A percentile compares a stretch with the other conserved stretches of the same genome.
These are phyloP conservation scores for Dactylellina sp. DNA, from an alignment of 2,329 filamentous ascomycete genomes.

Conservation along the genomic window DNA sequence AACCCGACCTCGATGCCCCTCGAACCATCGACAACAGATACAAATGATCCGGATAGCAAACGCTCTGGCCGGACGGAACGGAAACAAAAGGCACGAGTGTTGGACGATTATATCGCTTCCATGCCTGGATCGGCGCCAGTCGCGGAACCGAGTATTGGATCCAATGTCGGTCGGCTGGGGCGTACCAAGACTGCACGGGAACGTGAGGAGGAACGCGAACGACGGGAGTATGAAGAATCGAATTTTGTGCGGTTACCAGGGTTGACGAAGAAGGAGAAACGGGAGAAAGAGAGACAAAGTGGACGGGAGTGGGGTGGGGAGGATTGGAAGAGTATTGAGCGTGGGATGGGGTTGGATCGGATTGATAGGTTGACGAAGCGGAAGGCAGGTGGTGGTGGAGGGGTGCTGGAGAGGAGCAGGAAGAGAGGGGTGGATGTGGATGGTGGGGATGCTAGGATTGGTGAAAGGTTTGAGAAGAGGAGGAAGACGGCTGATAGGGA, in stretches of 20 bases:
- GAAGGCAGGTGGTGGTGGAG: conserved; percentile 69
- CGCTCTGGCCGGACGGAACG: background rate
- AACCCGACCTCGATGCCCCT: conserved; percentile 83
- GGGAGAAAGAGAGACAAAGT: conserved; percentile 69
- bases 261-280: conserved; percentile 83
- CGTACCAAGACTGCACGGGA: conserved; percentile 76
- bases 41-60: conserved; percentile 68
- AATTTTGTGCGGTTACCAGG: conserved; percentile 90
- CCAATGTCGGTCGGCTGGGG: conserved; percentile 67
- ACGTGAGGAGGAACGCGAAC: conserved; percentile 80
- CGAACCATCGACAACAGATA: conserved; percentile 65
- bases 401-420: conserved; percentile 81
- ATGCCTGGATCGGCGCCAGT: conserved; percentile 79
- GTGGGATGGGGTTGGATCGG: conserved; percentile 82
- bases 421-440: conserved; percentile 83
- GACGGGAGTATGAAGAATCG: conserved; percentile 86
- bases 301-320: conserved; percentile 73
- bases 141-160: conserved; percentile 90
- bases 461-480: conserved; percentile 79
- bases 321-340: conserved; percentile 81
- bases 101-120: conserved; percentile 94
- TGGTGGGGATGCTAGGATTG: conserved; percentile 74
- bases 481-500: conserved; percentile 68
- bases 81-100: conserved; percentile 77
- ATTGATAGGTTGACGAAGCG: conserved; percentile 83